These are phyloP conservation scores for Excoecaria agallocha DNA, from an alignment of 345 rosid species.

Conservation along the genomic window DNA sequence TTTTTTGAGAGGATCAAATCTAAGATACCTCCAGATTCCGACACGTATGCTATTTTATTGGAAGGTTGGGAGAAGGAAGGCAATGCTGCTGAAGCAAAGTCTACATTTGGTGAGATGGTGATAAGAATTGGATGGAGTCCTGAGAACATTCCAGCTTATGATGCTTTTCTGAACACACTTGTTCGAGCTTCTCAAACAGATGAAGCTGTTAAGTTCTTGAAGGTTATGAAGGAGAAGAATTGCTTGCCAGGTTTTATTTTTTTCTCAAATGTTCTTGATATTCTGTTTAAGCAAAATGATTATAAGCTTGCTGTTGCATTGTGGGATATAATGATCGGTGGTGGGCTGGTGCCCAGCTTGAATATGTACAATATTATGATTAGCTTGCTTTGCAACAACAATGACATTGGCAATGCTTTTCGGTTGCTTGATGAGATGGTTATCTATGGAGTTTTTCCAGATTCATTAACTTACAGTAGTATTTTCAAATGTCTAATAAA, in stretches of 20 bases:
- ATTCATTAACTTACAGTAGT: slow-evolving; percentile 45
- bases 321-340: slow-evolving; percentile 45
- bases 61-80: slow-evolving; percentile 68
- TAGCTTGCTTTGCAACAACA: slow-evolving; percentile 43
- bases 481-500: slow-evolving; percentile 48
- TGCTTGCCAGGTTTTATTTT: slow-evolving; percentile 55
- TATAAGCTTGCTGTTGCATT: slow-evolving; percentile 21
- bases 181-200: slow-evolving; percentile 27
- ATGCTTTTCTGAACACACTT: slow-evolving; percentile 41
- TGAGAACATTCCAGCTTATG: slow-evolving; percentile 28
- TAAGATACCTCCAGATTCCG: slow-evolving; percentile 44
- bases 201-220: slow-evolving; percentile 45
- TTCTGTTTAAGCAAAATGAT: slow-evolving; percentile 42
- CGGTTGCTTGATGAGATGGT: slow-evolving; percentile 54
- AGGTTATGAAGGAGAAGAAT: slow-evolving; percentile 43
- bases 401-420: slow-evolving; percentile 38
- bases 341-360: slow-evolving; percentile 45
- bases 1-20: slow-evolving; percentile 38
- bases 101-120: slow-evolving; percentile 52
- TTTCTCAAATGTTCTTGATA: slow-evolving; percentile 44
- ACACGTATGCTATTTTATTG: slow-evolving; percentile 47
- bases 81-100: slow-evolving; percentile 44
- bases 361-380: slow-evolving; percentile 49
- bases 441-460: slow-evolving; percentile 50
- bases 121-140: slow-evolving; percentile 41